Percentiles rank a stretch among this genome's conserved stretches.
These are phyloP conservation scores for Phytophthora parvispora DNA, from an alignment of 352 stramenopile species.

Conservation along the genomic window DNA sequence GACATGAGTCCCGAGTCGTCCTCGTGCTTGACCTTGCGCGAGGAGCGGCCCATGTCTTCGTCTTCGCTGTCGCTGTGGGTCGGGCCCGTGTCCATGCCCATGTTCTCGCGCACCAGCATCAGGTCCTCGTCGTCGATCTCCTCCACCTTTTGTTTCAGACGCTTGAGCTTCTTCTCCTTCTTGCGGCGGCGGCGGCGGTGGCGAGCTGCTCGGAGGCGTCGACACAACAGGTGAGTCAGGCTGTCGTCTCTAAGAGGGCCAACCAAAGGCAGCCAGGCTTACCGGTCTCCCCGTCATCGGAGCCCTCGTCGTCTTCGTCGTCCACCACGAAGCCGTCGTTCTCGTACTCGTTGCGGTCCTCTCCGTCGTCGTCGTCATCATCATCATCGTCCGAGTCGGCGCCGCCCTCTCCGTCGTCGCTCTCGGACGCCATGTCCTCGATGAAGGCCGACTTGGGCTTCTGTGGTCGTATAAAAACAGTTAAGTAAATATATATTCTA, in stretches of 20 bases:
- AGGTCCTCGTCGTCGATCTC: conserved; percentile 92
- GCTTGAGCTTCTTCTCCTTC: conserved; percentile 91
- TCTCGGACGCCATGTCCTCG: conserved; percentile 92
- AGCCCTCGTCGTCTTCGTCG: conserved; percentile 81
- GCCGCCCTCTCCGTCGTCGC: conserved; percentile 71
- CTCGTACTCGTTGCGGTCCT: conserved; percentile 92
- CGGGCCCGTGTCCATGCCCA: conserved; percentile 87
- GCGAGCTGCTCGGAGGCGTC: conserved; percentile 43
- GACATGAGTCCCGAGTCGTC: conserved; percentile 88
- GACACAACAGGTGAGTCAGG: conserved; percentile 6
- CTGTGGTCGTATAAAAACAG: conserved; percentile 34
- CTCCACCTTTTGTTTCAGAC: conserved; percentile 90
- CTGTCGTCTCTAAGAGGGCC: not conserved
- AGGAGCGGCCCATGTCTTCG: conserved; percentile 76
- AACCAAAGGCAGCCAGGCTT: conserved; percentile 15
- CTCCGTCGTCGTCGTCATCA: conserved; percentile 86
- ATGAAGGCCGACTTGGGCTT: conserved; percentile 88
- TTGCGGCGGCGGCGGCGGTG: conserved; percentile 82
- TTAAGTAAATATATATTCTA: not conserved
- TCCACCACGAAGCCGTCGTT: conserved; percentile 92
- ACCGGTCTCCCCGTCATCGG: conserved; percentile 77
- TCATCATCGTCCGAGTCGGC: conserved; percentile 75
- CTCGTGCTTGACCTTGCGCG: conserved; percentile 77
- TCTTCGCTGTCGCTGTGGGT: conserved; percentile 81
- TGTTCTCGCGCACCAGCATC: conserved; percentile 91